Base-by-base conservation (phyloP, 2,329 filamentous ascomycete species). In the Exserohilum rostratum region DNA sequence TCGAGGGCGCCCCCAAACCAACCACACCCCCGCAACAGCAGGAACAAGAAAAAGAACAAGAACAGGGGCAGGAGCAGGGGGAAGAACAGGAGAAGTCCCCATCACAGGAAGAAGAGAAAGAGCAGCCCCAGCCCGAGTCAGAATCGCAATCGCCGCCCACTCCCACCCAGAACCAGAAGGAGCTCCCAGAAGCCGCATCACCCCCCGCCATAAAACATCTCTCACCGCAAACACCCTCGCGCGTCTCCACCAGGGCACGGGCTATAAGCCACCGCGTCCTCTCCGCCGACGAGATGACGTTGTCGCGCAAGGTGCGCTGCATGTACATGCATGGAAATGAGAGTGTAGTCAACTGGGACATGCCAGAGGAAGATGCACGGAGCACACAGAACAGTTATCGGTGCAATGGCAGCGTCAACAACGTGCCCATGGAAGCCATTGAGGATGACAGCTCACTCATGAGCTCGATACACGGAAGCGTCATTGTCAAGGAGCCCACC, bases 321-420 rank as follows among this genome's bases (percentile, higher is more conserved):
- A 87, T 87, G 84, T 88, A 87, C 66, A 82, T 84, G 58, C 80
- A 82, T 57, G 85, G 85, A 4, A 81, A 86, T 51, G 85, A 86
- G 57, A 79, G 78, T 29, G 81, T 82, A 12, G 77, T 73, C 6
- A 75, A 80, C 5, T 80, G 77, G 78, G 71, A 72, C 15, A 56
- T 47, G 12, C 50, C 60, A 6, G 68, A 69, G 9, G 67, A 66
- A 33, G 68, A 67, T 33, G 33, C 44, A 3, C 50, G 37, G 38
- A 70, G 64, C 49, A 46, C 50, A 2, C 56, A 61, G 29, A 60
- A 58, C 49, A 71, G 67, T 48, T 55, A 64, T 15, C 60, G 58
- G 27, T 64, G 69, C 48, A 65, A 62, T 49, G 67, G 64, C 61
- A 67, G 67, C 38, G 27, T 55, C 6, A 48, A 48, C 22, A 58